A percentile compares a stretch with the other conserved stretches of the same genome.
Evolutionary conservation across 805 yeast species (phyloP).

Genomic region (Saccharomycopsis sp.): DNA sequence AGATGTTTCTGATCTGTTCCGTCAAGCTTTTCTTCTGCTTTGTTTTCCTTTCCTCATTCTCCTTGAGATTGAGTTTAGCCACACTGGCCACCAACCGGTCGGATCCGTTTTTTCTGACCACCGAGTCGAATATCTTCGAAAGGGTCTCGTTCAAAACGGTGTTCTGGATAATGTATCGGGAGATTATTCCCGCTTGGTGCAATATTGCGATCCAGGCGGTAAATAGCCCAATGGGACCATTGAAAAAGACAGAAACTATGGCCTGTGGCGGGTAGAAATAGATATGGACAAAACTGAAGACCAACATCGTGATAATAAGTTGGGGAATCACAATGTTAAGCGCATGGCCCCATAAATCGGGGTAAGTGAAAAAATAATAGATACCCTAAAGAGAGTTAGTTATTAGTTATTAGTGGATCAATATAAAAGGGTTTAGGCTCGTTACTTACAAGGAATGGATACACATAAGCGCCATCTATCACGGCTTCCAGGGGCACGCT

Average conservation of each 20-base stretch:
- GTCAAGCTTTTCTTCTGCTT: not conserved
- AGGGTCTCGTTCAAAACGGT: slow-evolving; percentile 31
- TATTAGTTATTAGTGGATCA: not conserved
- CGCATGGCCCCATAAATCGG: slow-evolving; percentile 17
- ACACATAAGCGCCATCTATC: slow-evolving; percentile 14
- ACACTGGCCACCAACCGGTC: slow-evolving; percentile 6
- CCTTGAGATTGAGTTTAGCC: not conserved
- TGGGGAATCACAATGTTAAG: slow-evolving; percentile 21
- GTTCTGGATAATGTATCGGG: slow-evolving; percentile 26
- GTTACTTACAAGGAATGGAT: slow-evolving; percentile 18
- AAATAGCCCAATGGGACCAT: slow-evolving; percentile 23
- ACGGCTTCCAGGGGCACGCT: slow-evolving; percentile 16
- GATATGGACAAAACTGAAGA: slow-evolving; percentile 16
- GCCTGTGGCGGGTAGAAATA: slow-evolving; percentile 23
- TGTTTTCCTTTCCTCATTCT: not conserved
- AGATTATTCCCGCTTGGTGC: slow-evolving; percentile 29
- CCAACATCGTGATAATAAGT: slow-evolving; percentile 17
- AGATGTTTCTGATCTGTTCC: not conserved
- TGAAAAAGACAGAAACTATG: slow-evolving; percentile 20
- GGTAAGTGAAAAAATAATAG: slow-evolving; percentile 13
- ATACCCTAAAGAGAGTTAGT: slow-evolving; percentile 12
- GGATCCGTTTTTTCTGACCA: slow-evolving; percentile 11
- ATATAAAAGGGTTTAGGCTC: not conserved
- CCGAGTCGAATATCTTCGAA: slow-evolving; percentile 28
- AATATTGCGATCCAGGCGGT: slow-evolving; percentile 24